phyloP scores from a whole-genome alignment of 225 moss, liverwort and hornwort species.

The Ulota crispa region DNA sequence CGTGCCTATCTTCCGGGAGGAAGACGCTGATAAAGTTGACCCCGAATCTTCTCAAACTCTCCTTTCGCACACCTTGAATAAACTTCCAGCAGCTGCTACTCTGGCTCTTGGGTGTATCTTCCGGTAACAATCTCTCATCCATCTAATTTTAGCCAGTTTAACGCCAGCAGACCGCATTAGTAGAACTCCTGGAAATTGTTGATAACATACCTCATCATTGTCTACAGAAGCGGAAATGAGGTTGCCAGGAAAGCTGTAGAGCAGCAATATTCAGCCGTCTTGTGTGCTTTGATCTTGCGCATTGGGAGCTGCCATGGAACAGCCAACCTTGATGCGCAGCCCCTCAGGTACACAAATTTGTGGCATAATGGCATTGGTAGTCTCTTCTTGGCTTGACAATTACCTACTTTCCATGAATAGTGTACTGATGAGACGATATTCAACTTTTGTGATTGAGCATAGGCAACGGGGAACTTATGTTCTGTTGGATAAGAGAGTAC shows the following conservation, averaged over 20 bases:
- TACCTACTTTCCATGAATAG: background rate
- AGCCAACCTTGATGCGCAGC: conserved; percentile 60
- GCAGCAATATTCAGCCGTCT: conserved; percentile 78
- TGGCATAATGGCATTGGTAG: background rate
- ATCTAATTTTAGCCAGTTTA: background rate
- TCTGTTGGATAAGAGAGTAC: conserved; percentile 5
- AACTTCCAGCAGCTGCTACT: conserved; percentile 83
- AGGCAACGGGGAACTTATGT: background rate
- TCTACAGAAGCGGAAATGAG: conserved; percentile 55
- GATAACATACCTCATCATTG: conserved; percentile 20
- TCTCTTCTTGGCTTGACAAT: conserved; percentile 1
- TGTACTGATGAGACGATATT: conserved; percentile 4
- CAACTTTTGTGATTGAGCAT: conserved; percentile 3
- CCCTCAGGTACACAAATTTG: conserved; percentile 60
- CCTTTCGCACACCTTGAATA: conserved; percentile 55
- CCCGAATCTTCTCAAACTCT: conserved; percentile 50
- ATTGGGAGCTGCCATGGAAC: conserved; percentile 97
- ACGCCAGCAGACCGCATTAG: background rate
- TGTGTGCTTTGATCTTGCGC: conserved; percentile 86
- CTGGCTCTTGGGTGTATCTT: conserved; percentile 91
- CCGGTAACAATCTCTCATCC: conserved; percentile 47
- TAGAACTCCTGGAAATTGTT: background rate
- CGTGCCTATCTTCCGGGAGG: conserved; percentile 73
- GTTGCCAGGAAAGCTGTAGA: conserved; percentile 71
- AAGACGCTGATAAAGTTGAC: conserved; percentile 70